Base-by-base conservation (phyloP, 2,329 filamentous ascomycete genomes). In the Monosporascus ibericus region DNA sequence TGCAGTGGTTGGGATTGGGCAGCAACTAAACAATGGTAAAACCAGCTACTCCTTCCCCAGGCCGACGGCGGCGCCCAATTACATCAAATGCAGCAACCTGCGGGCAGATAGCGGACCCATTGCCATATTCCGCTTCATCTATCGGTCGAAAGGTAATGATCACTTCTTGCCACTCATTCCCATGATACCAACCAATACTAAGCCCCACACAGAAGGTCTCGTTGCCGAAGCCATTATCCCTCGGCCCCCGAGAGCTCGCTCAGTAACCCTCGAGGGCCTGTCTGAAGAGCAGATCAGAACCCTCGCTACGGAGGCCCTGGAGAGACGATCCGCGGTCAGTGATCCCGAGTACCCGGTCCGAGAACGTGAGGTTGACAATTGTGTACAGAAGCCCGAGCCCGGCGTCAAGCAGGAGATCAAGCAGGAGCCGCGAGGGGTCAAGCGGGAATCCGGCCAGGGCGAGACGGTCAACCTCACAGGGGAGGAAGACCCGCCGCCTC, bases 61-160 rank as follows among this genome's bases (percentile, higher is more conserved):
- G 7, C 47, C 48, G 27, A 39, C 48, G 22, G 39, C 6, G 4
- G 34, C 17, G 40, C 55, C 48, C 3, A 9, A 8, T 6, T 55
- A 54, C 17, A 17, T 50, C 3, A 44, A 30, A 18, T 52, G 55
- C 30, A 40, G 36, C 18, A 53, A 30, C 6, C n/a, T 57, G 15
- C 20, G 22, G 6, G 48, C 48, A 25, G 54, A 57, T 18, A 37
- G 50, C 18, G 56, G 52, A 3, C 54, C 50, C 1, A 52, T 55
- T 49, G 55, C 44, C 37, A 30, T 58, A 9, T 57, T 53, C 17
- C 52, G 49, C 17, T 58, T 58, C 37, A 30, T 48, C 30, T 58
- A 56, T 44, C 50, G 56, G 22, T 58, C 54, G 25, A 46, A 40
- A 52, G 56, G 56, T 53, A 52, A 52, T 48, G 34, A 2, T 34